Conservation (phyloP, 352 stramenopile species). For the Phytophthora multivora region DNA sequence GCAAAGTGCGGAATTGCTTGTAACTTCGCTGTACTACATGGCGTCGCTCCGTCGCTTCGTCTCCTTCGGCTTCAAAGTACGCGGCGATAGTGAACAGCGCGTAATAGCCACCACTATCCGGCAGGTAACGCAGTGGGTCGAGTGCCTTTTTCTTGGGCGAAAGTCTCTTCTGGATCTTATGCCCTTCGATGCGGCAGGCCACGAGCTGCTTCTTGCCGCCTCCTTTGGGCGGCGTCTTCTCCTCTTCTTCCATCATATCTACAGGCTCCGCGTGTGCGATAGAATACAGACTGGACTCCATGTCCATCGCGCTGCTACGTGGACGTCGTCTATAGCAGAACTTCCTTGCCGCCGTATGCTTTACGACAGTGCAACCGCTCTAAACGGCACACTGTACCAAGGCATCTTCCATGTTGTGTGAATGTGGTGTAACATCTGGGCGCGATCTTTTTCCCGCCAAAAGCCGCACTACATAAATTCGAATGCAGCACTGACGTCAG, state of each 20-base stretch:
- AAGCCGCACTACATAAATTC: constrained; percentile 25
- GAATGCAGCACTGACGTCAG: constrained; percentile 25
- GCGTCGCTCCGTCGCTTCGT: constrained; percentile 21
- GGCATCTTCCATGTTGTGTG: constrained; percentile 1
- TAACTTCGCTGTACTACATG: constrained; percentile 70
- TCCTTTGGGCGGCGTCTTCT: constrained; percentile 12
- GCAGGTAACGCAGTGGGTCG: constrained; percentile 72
- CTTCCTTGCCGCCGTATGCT: constrained; percentile 4
- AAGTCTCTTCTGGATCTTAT: constrained; percentile 71
- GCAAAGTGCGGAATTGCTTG: constrained; percentile 64
- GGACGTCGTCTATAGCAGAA: neutral
- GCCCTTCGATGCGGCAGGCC: constrained; percentile 53
- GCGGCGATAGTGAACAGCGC: constrained; percentile 63
- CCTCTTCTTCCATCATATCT: constrained; percentile 15
- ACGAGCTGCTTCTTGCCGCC: constrained; percentile 32
- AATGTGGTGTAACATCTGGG: neutral
- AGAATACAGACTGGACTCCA: neutral
- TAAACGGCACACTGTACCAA: too few species aligned
- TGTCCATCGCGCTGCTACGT: constrained; percentile 11
- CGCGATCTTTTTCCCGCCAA: constrained; percentile 29
- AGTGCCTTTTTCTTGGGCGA: constrained; percentile 74
- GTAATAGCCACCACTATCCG: constrained; percentile 54
- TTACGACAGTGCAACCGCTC: constrained; percentile 6
- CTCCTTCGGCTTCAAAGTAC: constrained; percentile 48
- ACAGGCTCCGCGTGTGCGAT: neutral